Conservation (phyloP, 2,329 filamentous ascomycete genomes). For the Cordyceps fumosorosea region DNA sequence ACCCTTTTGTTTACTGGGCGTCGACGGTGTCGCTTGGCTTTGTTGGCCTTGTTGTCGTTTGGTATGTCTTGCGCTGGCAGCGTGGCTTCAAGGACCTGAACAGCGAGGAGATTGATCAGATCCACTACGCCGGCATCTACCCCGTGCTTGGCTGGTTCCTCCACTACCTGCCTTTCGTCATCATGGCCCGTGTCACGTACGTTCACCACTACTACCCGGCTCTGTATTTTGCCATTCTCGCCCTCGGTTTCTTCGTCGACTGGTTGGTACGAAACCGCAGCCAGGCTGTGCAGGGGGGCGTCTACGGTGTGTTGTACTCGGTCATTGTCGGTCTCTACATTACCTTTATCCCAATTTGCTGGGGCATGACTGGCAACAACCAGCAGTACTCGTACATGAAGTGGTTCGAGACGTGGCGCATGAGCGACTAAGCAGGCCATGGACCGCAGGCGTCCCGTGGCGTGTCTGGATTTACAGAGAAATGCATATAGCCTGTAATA, state of each 20-base stretch:
- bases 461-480: neutral
- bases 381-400: constrained; percentile 84
- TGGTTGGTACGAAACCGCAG: constrained; percentile 68
- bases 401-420: constrained; percentile 86
- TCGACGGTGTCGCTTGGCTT: constrained; percentile 72
- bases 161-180: constrained; percentile 90
- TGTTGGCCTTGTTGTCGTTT: constrained; percentile 65
- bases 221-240: constrained; percentile 92
- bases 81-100: constrained; percentile 83
- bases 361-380: constrained; percentile 86
- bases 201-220: constrained; percentile 99
- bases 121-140: constrained; percentile 90
- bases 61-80: constrained; percentile 93
- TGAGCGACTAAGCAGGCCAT: constrained; percentile 50
- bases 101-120: constrained; percentile 76
- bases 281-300: constrained; percentile 54
- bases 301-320: constrained; percentile 71
- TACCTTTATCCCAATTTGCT: constrained; percentile 88
- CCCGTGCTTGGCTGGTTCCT: constrained; percentile 91
- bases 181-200: constrained; percentile 98
- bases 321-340: constrained; percentile 76
- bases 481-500: neutral
- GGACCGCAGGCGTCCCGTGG: neutral
- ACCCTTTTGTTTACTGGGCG: constrained; percentile 93
- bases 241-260: constrained; percentile 80